These are phyloP conservation scores for Typha latifolia DNA, from an alignment of 176 grass and related monocot genomes.

Conservation along the genomic window DNA sequence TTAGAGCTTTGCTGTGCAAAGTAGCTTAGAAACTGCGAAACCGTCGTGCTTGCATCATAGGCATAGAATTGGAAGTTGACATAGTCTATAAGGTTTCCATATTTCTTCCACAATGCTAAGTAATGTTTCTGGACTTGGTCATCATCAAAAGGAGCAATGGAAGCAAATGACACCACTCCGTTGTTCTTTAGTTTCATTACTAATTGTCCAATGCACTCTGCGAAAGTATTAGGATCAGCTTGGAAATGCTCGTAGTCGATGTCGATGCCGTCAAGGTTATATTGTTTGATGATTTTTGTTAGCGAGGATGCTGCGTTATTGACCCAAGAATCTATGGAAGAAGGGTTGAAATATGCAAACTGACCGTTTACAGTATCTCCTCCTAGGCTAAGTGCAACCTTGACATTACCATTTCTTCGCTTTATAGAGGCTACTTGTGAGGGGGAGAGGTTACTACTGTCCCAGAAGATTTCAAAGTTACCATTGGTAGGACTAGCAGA, in stretches of 20 bases:
- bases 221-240: constrained; percentile 25
- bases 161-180: constrained; percentile 33
- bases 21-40: constrained; percentile 28
- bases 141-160: constrained; percentile 38
- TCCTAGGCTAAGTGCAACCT: constrained; percentile 35
- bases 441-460: constrained; percentile 12
- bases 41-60: constrained; percentile 30
- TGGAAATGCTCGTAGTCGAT: constrained; percentile 52
- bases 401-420: neutral
- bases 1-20: constrained; percentile 26
- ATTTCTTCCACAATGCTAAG: constrained; percentile 22
- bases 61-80: constrained; percentile 64
- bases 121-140: constrained; percentile 28
- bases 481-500: constrained; percentile 12
- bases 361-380: constrained; percentile 10
- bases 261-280: constrained; percentile 39
- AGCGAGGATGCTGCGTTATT: constrained; percentile 16
- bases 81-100: constrained; percentile 28
- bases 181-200: constrained; percentile 19
- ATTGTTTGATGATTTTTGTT: constrained; percentile 8
- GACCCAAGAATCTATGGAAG: constrained; percentile 38
- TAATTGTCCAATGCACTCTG: constrained; percentile 36
- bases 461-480: constrained; percentile 30
- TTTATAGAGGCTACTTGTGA: constrained; percentile 17
- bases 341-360: constrained; percentile 14